These are phyloP conservation scores for Neobulgaria alba DNA, from an alignment of 2,329 filamentous ascomycete species.

Conservation along the genomic window DNA sequence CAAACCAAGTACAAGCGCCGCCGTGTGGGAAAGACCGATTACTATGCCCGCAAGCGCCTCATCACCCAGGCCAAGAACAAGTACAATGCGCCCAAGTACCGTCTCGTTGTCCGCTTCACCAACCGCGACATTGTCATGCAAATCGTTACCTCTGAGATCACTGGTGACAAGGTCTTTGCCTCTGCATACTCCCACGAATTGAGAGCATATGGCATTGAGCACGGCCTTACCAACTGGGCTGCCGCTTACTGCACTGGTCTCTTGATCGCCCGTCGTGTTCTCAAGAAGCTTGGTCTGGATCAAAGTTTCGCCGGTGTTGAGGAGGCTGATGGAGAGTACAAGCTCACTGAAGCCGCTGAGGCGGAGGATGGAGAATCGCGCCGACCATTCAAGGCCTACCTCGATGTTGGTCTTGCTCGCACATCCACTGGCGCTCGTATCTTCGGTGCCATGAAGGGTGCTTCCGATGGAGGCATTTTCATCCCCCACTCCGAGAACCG, in stretches of 20 bases:
- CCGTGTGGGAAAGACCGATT: constrained; percentile 96
- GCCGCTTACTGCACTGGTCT: constrained; percentile 96
- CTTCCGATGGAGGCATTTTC: constrained; percentile 94
- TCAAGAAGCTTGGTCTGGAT: constrained; percentile 94
- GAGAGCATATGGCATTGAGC: constrained; percentile 91
- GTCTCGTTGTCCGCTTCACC: constrained; percentile 97
- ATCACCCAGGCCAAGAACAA: constrained; percentile 99
- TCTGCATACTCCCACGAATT: constrained; percentile 96
- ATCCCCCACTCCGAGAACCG: constrained; percentile 98
- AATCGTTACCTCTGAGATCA: constrained; percentile 93
- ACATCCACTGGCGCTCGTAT: constrained; percentile 98
- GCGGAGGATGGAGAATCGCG: constrained; percentile 88
- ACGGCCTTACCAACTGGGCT: constrained; percentile 99
- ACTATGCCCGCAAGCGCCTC: constrained; percentile 99
- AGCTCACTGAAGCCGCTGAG: constrained; percentile 69
- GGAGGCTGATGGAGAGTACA: constrained; percentile 94
- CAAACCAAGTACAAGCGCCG: constrained; percentile 99
- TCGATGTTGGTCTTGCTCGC: constrained; percentile 94
- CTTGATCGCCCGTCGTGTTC: constrained; percentile 89
- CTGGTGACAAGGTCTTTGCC: constrained; percentile 92
- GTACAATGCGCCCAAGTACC: constrained; percentile 99
- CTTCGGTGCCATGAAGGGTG: constrained; percentile 99
- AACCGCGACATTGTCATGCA: constrained; percentile 99
- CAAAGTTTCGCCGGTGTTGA: constrained; percentile 92
- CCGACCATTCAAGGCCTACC: constrained; percentile 98